Conservation (phyloP, 106 monocot species). For the Cymbidium sinense region DNA sequence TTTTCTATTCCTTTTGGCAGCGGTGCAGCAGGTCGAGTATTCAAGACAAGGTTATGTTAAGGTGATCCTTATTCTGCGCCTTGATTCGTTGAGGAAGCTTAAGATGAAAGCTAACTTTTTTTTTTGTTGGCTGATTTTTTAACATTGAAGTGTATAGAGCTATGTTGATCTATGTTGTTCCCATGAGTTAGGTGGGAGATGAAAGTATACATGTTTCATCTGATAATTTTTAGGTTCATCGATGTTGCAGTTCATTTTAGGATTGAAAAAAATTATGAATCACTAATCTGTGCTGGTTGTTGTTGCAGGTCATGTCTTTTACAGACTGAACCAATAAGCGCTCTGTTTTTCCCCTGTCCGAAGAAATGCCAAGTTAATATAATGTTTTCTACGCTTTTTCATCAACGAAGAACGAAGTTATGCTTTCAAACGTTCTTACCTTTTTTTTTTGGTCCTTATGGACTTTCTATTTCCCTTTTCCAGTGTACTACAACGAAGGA, state of each 20-base stretch:
- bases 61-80: neutral
- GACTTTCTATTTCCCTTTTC: neutral
- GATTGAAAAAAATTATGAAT: neutral
- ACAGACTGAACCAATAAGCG: neutral
- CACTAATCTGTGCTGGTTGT: neutral
- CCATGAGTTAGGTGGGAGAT: neutral
- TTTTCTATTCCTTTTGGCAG: neutral
- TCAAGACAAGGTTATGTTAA: neutral
- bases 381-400: neutral
- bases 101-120: neutral
- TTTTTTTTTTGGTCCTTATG: too few relatives aligned
- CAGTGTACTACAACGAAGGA: slow-evolving; percentile 10
- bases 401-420: neutral
- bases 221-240: neutral
- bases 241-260: neutral
- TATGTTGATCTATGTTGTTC: neutral
- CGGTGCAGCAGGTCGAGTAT: neutral
- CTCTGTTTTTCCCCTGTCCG: neutral
- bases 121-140: neutral
- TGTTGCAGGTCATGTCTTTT: slow-evolving; percentile 7
- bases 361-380: slow-evolving; percentile 5
- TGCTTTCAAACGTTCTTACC: neutral
- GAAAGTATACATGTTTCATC: neutral
- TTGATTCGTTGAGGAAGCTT: neutral
- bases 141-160: neutral